A percentile compares a stretch with the other conserved stretches of the same genome.
Evolutionary conservation across 2,329 filamentous ascomycete species (phyloP).

Genomic region (Pseudogymnoascus destructans): DNA sequence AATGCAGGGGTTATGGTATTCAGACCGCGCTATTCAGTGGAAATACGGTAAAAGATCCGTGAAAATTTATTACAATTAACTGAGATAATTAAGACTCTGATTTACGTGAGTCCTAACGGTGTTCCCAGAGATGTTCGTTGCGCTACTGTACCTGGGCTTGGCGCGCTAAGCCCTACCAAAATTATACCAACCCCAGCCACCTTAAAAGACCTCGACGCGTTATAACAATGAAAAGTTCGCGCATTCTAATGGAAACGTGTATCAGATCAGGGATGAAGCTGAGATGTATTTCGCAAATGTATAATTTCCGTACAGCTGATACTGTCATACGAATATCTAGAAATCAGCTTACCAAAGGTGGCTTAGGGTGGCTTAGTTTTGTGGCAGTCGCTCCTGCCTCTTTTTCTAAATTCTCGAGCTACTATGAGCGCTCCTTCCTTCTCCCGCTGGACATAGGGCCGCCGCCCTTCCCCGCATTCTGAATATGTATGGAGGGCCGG

Average conservation of each 20-base stretch:
- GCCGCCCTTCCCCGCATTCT: neutral
- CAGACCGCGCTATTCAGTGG: neutral
- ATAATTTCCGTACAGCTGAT: neutral
- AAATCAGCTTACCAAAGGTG: neutral
- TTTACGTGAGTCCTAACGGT: neutral
- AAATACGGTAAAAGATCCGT: neutral
- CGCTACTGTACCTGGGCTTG: neutral
- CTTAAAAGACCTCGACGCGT: neutral
- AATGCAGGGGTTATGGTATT: neutral
- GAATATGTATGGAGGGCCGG: neutral
- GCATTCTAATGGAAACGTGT: neutral
- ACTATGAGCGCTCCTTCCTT: neutral
- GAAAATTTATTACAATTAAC: neutral
- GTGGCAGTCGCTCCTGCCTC: neutral
- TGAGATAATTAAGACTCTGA: neutral
- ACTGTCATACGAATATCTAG: neutral
- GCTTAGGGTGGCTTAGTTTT: neutral
- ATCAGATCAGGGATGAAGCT: neutral
- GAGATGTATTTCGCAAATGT: neutral
- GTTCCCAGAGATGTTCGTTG: neutral
- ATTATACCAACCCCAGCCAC: neutral
- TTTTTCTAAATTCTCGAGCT: neutral
- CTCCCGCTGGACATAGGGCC: neutral
- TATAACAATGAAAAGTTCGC: neutral
- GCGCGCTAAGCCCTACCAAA: conserved; percentile 2